A percentile compares a stretch with the other conserved stretches of the same genome.
Evolutionary conservation across 2,329 filamentous ascomycete genomes (phyloP).

Genomic region (Diaporthe eres): DNA sequence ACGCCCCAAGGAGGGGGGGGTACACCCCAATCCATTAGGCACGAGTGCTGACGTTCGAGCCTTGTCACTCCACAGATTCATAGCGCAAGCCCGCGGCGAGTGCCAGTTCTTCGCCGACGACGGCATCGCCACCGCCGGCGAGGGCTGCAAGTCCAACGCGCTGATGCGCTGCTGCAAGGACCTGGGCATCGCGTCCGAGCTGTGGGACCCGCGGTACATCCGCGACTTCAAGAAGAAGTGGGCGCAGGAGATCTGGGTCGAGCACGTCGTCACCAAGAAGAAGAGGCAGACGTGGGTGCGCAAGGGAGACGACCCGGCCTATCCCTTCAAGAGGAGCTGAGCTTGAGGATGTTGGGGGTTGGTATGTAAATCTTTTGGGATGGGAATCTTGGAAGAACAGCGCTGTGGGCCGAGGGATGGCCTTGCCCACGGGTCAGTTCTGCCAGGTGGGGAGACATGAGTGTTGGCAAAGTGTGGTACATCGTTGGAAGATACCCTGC

Average conservation of each 20-base stretch:
- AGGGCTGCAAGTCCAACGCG: slow-evolving; percentile 98
- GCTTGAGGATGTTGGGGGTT: not conserved
- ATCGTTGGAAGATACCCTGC: slow-evolving; percentile 7
- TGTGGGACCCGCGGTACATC: slow-evolving; percentile 97
- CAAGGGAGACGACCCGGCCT: slow-evolving; percentile 82
- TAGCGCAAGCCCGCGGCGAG: slow-evolving; percentile 93
- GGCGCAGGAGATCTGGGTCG: slow-evolving; percentile 88
- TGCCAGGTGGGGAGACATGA: not conserved
- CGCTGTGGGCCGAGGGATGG: not conserved
- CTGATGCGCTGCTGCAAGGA: slow-evolving; percentile 99
- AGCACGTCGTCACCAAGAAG: slow-evolving; percentile 89
- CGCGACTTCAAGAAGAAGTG: slow-evolving; percentile 82
- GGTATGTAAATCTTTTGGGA: not conserved
- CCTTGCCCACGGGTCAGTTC: too few species aligned
- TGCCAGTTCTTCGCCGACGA: slow-evolving; percentile 91
- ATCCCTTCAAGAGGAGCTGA: slow-evolving; percentile 65
- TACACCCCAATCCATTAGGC: not conserved
- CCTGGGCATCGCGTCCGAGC: slow-evolving; percentile 90
- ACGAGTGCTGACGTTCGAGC: not conserved
- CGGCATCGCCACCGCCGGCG: slow-evolving; percentile 91
- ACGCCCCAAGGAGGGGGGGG: too few species aligned
- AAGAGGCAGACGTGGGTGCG: slow-evolving; percentile 88
- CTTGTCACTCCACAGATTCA: slow-evolving; percentile 72
- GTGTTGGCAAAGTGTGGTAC: not conserved
- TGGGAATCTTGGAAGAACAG: too few species aligned